phyloP scores from a whole-genome alignment of 139 green algal genomes.

The Picochlorum sp. region DNA sequence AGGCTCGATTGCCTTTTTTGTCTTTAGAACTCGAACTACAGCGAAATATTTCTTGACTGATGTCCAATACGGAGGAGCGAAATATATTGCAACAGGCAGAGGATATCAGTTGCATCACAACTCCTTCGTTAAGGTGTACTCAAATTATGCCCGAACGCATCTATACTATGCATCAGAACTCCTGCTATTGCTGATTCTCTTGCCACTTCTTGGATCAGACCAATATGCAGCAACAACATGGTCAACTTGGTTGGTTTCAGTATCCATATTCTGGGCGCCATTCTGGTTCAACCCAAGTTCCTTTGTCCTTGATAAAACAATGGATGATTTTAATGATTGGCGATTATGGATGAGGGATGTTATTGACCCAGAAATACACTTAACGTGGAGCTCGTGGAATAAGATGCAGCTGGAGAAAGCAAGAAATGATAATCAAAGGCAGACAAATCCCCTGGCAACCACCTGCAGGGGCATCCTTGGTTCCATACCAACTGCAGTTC shows the following conservation, averaged over 20 bases:
- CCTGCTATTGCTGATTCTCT: slow-evolving; percentile 41
- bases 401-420: slow-evolving; percentile 32
- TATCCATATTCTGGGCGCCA: slow-evolving; percentile 49
- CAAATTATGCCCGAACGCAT: slow-evolving; percentile 47
- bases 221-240: slow-evolving; percentile 39
- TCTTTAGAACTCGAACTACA: slow-evolving; percentile 57
- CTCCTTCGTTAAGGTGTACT: slow-evolving; percentile 45
- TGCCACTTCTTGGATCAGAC: slow-evolving; percentile 24
- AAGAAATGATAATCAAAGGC: slow-evolving; percentile 24
- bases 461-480: slow-evolving; percentile 15
- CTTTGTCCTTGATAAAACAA: slow-evolving; percentile 28
- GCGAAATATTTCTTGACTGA: slow-evolving; percentile 45
- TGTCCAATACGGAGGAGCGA: slow-evolving; percentile 49
- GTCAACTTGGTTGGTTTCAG: slow-evolving; percentile 52
- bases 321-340: slow-evolving; percentile 34
- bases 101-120: slow-evolving; percentile 68
- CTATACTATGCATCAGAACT: slow-evolving; percentile 61
- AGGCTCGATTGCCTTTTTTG: slow-evolving; percentile 57
- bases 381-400: slow-evolving; percentile 32
- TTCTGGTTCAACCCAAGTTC: slow-evolving; percentile 72
- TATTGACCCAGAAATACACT: slow-evolving; percentile 21
- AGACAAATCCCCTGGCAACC: slow-evolving; percentile 16
- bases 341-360: slow-evolving; percentile 36
- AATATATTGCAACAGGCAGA: slow-evolving; percentile 73
- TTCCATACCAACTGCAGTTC: slow-evolving; percentile 17